These are phyloP conservation scores for Dothistroma septosporum DNA, from an alignment of 2,329 filamentous ascomycete genomes.

Conservation along the genomic window DNA sequence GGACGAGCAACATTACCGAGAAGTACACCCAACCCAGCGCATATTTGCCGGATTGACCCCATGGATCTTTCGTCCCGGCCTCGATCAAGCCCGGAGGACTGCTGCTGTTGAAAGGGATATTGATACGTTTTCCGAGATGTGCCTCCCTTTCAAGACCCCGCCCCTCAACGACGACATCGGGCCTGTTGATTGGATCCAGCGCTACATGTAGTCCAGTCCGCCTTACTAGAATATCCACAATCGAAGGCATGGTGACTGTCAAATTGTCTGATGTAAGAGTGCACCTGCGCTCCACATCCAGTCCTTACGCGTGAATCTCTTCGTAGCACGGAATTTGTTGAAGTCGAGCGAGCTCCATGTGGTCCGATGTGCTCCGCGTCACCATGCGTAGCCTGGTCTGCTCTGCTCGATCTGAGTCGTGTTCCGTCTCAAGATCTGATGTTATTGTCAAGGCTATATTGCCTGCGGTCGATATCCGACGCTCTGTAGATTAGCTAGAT, in stretches of 20 bases:
- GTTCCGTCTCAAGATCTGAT: neutral
- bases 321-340: neutral
- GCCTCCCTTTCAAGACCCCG: conserved; percentile 10
- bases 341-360: conserved; percentile 1
- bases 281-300: neutral
- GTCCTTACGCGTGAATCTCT: neutral
- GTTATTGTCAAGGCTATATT: too few species aligned
- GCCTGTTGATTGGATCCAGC: conserved; percentile 18
- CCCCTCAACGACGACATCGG: conserved; percentile 2
- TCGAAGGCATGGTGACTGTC: conserved; percentile 26
- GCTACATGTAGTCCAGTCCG: conserved; percentile 29
- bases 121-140: conserved; percentile 43
- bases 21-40: conserved; percentile 86
- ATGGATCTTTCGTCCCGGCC: conserved; percentile 66
- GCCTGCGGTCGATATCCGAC: too few species aligned
- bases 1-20: conserved; percentile 64
- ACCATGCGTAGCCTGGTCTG: conserved; percentile 3
- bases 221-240: conserved; percentile 28
- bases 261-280: neutral
- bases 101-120: conserved; percentile 53
- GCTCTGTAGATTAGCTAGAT: too few species aligned
- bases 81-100: conserved; percentile 54
- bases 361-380: neutral
- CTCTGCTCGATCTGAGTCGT: neutral
- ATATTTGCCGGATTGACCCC: conserved; percentile 78